Base-by-base conservation (phyloP, 768 basidiomycete species). In the Melanogaster broomeanus region DNA sequence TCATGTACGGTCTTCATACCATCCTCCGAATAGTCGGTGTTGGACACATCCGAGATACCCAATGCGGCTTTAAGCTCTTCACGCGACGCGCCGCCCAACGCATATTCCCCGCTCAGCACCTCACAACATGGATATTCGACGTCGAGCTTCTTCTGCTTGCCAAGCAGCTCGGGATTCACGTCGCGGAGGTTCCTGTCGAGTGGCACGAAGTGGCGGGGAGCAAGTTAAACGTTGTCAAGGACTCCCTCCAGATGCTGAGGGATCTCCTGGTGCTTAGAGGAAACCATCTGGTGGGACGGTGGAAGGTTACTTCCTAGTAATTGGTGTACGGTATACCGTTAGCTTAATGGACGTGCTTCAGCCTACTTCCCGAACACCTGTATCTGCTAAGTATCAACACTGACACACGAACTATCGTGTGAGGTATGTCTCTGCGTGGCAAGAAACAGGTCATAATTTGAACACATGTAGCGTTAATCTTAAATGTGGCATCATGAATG, bases 61-160 rank as follows among this genome's bases (percentile, higher is more conserved):
- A 97, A 66, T 97, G 95, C 64, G 95, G 95, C 28, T 98, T 98
- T 84, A 98, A 98, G 72, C 81, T 98, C 24, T 95, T 96, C 72
- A 85, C 93, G 15, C 90, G 93, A 11, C 61, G 76, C 3, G 87
- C 93, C 0, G 93, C 93, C 9, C 82, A 78, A 45, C 80, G 81
- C 52, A 84, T 98, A 54, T 98, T 96, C 70, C 92, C 92, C 1
- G 77, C 78, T 2, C 87, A 96, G 63, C 94, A 91, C 62, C 85
- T 96, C 25, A 75, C 87, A 6, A 87, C 90, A 1, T 98, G 95
- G 95, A 94, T 96, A 67, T 98, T 98, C 61, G 95, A 98, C 69
- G 94, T 97, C 51, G 95, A 98, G 68, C 80, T 97, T 5, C 75
- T 98, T 18, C 76, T 97, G 10, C 78, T 95, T 34, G 92, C 94